Percentiles rank a stretch among this genome's conserved stretches.
Conservation (phyloP, 805 yeast species). For the Hanseniaspora nectarophila region DNA sequence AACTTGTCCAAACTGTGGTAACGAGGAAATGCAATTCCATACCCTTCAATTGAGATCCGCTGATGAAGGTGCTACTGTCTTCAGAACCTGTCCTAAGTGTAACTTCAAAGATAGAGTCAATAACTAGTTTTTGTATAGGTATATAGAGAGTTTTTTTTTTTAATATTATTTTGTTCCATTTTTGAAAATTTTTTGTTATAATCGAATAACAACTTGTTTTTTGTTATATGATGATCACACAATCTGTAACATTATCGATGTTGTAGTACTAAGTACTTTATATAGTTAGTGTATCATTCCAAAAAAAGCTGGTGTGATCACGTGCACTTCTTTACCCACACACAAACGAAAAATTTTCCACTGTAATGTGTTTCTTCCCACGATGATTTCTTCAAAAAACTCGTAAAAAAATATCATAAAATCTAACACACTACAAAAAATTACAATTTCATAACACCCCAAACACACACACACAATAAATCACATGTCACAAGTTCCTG, state of each 20-base stretch:
- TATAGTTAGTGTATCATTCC: too few relatives aligned
- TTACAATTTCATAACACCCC: too few relatives aligned
- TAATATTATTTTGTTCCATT: too few relatives aligned
- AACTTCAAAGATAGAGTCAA: conserved; percentile 90
- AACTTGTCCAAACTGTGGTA: conserved; percentile 96
- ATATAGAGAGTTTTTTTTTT: too few relatives aligned
- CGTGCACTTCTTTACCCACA: neutral
- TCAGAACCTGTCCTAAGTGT: conserved; percentile 89
- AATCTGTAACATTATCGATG: too few relatives aligned
- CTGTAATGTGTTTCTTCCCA: too few relatives aligned
- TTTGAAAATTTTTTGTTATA: too few relatives aligned
- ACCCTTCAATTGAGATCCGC: conserved; percentile 94
- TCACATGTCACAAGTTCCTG: conserved; percentile 49
- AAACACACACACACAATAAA: too few relatives aligned
- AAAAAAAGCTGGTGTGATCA: too few relatives aligned
- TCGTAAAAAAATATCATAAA: neutral
- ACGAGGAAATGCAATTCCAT: conserved; percentile 96
- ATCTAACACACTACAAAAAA: neutral
- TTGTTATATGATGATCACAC: too few relatives aligned
- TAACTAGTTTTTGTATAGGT: conserved; percentile 32
- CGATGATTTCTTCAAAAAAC: neutral
- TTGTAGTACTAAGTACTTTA: too few relatives aligned
- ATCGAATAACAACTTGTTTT: too few relatives aligned
- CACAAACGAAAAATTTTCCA: neutral
- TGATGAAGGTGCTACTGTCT: conserved; percentile 98